Conservation (phyloP, 2,329 filamentous ascomycete species). For the Thelonectria discophora region DNA sequence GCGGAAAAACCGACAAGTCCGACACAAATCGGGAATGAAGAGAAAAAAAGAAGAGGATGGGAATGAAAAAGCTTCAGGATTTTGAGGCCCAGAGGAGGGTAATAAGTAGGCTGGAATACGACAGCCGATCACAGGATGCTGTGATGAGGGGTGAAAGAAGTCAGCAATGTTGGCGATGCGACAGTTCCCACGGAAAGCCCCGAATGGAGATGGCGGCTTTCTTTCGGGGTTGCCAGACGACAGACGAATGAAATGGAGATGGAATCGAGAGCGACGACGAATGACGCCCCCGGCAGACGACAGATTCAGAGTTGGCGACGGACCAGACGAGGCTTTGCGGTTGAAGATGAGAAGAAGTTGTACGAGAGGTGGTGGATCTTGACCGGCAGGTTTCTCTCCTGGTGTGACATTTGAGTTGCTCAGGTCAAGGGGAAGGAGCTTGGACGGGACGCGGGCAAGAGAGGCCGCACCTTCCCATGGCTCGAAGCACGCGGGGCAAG, state of each 20-base stretch:
- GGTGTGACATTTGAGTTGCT: slow-evolving; percentile 36
- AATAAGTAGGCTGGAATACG: slow-evolving; percentile 32
- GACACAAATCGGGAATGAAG: background rate
- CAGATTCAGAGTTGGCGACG: slow-evolving; percentile 20
- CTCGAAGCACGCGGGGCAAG: slow-evolving; percentile 23
- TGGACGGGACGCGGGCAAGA: slow-evolving; percentile 19
- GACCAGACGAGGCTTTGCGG: slow-evolving; percentile 19
- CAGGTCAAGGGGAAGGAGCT: slow-evolving; percentile 35
- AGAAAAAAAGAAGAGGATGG: slow-evolving; percentile 1
- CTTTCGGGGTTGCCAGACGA: slow-evolving; percentile 25
- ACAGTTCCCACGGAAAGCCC: slow-evolving; percentile 24
- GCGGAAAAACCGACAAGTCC: slow-evolving; percentile 2
- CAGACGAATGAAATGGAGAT: background rate
- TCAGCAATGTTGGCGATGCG: slow-evolving; percentile 28
- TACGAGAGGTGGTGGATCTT: slow-evolving; percentile 31
- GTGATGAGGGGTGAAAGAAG: slow-evolving; percentile 32
- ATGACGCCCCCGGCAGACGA: slow-evolving; percentile 11
- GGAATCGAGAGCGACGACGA: slow-evolving; percentile 15
- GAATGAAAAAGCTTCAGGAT: slow-evolving; percentile 5
- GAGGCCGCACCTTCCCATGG: slow-evolving; percentile 5
- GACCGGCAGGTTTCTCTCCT: slow-evolving; percentile 24
- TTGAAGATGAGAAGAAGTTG: slow-evolving; percentile 25
- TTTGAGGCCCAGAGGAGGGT: background rate
- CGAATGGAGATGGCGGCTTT: slow-evolving; percentile 22
- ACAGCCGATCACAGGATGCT: slow-evolving; percentile 8